These are phyloP conservation scores for Protea cynaroides DNA, from an alignment of 164 flowering plant species.

Conservation along the genomic window DNA sequence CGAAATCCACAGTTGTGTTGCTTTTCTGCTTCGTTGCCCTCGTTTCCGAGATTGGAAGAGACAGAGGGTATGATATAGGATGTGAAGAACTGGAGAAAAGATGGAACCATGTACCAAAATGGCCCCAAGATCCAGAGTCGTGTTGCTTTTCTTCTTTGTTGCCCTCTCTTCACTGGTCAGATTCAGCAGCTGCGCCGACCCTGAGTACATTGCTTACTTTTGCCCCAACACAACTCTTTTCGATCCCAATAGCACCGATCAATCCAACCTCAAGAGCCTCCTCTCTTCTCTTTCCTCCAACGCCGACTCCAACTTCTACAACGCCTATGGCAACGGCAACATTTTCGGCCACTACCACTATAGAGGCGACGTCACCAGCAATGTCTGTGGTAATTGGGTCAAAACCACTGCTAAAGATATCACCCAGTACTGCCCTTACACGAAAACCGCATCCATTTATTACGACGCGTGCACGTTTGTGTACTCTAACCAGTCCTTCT, in stretches of 20 bases:
- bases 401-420: not conserved
- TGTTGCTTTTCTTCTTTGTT: not conserved
- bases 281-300: slow-evolving; percentile 13
- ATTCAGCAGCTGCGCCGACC: not conserved
- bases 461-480: slow-evolving; percentile 29
- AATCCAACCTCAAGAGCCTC: slow-evolving; percentile 13
- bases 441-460: slow-evolving; percentile 9
- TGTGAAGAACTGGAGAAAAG: too few relatives aligned
- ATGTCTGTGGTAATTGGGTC: slow-evolving; percentile 11
- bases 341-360: slow-evolving; percentile 19
- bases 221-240: not conserved
- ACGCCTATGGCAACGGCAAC: slow-evolving; percentile 10
- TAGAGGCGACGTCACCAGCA: slow-evolving; percentile 22
- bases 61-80: too few relatives aligned
- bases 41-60: too few relatives aligned
- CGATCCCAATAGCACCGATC: slow-evolving; percentile 2
- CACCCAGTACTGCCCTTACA: slow-evolving; percentile 9
- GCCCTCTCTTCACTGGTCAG: not conserved
- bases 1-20: too few relatives aligned
- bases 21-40: too few relatives aligned
- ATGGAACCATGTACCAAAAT: too few relatives aligned
- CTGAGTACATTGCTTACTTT: not conserved
- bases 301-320: too few relatives aligned
- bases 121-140: too few relatives aligned
- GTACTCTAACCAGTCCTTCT: slow-evolving; percentile 20